Conservation (phyloP, 192 early-diverging fungal genomes). For the Fimicolochytrium jonesii region DNA sequence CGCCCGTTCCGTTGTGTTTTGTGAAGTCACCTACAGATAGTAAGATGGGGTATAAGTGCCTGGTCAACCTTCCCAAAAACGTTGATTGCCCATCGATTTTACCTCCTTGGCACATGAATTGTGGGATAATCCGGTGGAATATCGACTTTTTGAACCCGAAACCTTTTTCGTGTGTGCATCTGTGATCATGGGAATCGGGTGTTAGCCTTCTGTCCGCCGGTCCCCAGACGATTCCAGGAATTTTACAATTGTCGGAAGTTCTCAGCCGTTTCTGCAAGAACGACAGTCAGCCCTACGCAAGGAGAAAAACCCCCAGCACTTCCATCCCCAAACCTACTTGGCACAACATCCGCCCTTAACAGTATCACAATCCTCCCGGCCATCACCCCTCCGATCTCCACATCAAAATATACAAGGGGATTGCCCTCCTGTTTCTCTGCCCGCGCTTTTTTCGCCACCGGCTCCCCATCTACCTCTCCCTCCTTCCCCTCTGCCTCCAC, state of each 20-base stretch:
- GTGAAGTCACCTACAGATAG: slow-evolving; percentile 88
- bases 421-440: slow-evolving; percentile 25
- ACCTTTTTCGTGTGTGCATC: slow-evolving; percentile 84
- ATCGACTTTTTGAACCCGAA: slow-evolving; percentile 70
- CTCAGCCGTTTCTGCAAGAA: slow-evolving; percentile 63
- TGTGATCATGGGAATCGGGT: too few species aligned
- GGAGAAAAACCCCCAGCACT: too few species aligned
- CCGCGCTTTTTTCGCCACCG: slow-evolving; percentile 9
- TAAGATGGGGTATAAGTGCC: too few species aligned
- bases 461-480: not conserved
- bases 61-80: too few species aligned
- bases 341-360: slow-evolving; percentile 31
- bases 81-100: too few species aligned
- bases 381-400: slow-evolving; percentile 32
- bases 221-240: too few species aligned
- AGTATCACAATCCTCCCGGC: slow-evolving; percentile 40
- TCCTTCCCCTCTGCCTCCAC: slow-evolving; percentile 11
- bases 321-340: slow-evolving; percentile 30
- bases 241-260: slow-evolving; percentile 88
- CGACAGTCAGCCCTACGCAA: too few species aligned
- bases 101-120: slow-evolving; percentile 43
- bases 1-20: slow-evolving; percentile 79
- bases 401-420: slow-evolving; percentile 46
- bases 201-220: too few species aligned
- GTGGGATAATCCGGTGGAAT: slow-evolving; percentile 85